Conservation (phyloP, 495 filamentous ascomycete species). For the Aspergillus conjunctus region DNA sequence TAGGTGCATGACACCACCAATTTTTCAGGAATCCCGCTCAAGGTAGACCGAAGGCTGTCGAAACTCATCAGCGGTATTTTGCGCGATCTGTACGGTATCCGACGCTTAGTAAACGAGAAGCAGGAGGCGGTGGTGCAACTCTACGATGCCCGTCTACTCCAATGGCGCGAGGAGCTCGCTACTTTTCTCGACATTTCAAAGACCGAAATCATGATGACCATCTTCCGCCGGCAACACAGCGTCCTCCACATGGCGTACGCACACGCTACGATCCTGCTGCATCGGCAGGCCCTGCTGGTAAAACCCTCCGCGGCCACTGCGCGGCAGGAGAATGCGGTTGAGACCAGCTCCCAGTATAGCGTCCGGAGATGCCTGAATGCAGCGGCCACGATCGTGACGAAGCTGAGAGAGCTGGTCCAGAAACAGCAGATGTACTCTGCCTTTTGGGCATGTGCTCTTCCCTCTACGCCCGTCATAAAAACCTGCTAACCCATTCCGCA, state of each 20-base stretch:
- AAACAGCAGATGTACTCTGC: slow-evolving; percentile 8
- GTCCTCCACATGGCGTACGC: slow-evolving; percentile 7
- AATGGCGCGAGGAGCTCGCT: neutral
- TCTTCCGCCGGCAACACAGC: slow-evolving; percentile 8
- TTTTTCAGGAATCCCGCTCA: neutral
- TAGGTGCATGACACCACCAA: neutral
- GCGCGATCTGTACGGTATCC: slow-evolving; percentile 10
- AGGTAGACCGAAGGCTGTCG: neutral
- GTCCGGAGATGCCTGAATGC: slow-evolving; percentile 4
- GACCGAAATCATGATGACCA: slow-evolving; percentile 3
- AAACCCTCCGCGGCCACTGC: neutral
- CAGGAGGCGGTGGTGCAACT: neutral
- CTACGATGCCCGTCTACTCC: neutral
- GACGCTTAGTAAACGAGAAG: neutral
- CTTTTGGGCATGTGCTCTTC: neutral
- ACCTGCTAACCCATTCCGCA: neutral
- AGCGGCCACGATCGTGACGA: neutral
- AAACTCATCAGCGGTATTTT: slow-evolving; percentile 13
- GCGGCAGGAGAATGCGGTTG: neutral
- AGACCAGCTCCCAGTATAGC: slow-evolving; percentile 5
- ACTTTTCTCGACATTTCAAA: slow-evolving; percentile 5
- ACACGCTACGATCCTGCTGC: slow-evolving; percentile 3
- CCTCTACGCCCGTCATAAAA: neutral
- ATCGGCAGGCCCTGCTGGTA: slow-evolving; percentile 3
- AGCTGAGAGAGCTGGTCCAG: slow-evolving; percentile 6